These are phyloP conservation scores for Anthoceros angustus DNA, from an alignment of 225 moss, liverwort and hornwort species.

Conservation along the genomic window DNA sequence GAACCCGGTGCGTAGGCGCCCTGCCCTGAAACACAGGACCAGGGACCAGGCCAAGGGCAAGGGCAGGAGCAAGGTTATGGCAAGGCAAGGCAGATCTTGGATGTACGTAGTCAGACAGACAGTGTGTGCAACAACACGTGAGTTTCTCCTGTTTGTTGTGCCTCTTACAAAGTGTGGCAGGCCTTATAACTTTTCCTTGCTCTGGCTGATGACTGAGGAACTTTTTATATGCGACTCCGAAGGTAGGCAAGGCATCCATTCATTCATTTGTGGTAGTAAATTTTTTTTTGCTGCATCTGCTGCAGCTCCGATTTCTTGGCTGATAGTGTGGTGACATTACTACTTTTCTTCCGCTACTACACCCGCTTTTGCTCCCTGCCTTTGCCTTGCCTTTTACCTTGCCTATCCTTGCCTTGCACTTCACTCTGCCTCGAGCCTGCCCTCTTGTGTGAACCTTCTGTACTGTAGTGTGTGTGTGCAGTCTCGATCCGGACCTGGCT, in stretches of 20 bases:
- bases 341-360: not conserved
- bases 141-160: no score
- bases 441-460: not conserved
- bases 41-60: not conserved
- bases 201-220: not conserved
- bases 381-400: not conserved
- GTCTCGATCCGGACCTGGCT: not conserved
- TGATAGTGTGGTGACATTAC: not conserved
- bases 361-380: not conserved
- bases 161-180: no score
- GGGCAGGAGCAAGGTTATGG: not conserved
- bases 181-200: not conserved
- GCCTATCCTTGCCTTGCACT: not conserved
- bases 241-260: not conserved
- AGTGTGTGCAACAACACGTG: no score
- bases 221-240: no score
- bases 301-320: not conserved
- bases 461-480: not conserved
- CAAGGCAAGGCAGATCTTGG: not conserved
- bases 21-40: not conserved
- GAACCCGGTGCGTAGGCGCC: constrained; percentile 2
- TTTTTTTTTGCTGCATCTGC: not conserved
- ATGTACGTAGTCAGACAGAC: no score
- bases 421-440: not conserved
- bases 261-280: not conserved